Evolutionary conservation across 2,329 filamentous ascomycete genomes (phyloP).

Genomic region (Sporothrix brunneoviolacea): DNA sequence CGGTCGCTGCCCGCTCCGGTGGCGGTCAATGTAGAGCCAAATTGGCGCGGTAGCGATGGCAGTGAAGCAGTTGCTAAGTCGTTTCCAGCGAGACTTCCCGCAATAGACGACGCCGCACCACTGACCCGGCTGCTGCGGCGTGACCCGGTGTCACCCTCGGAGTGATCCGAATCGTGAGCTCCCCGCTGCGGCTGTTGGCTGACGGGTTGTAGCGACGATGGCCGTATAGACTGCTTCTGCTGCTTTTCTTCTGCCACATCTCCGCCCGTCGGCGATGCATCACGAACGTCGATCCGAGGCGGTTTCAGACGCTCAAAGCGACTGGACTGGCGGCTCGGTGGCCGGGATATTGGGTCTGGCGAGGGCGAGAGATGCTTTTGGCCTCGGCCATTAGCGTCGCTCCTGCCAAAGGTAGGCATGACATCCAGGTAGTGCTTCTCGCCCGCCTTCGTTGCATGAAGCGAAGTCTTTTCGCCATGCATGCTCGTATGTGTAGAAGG

Average conservation of each 20-base stretch:
- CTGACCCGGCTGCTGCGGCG: slow-evolving; percentile 11
- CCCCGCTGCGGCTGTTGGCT: slow-evolving; percentile 14
- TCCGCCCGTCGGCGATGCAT: slow-evolving; percentile 33
- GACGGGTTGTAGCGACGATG: neutral
- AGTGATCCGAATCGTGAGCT: slow-evolving; percentile 9
- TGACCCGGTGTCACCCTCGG: slow-evolving; percentile 11
- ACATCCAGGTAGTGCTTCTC: slow-evolving; percentile 43
- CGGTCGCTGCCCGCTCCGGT: slow-evolving; percentile 26
- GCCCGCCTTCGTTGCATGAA: slow-evolving; percentile 14
- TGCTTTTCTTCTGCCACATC: neutral
- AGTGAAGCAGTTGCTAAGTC: neutral
- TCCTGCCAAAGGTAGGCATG: slow-evolving; percentile 42
- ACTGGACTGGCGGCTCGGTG: slow-evolving; percentile 35
- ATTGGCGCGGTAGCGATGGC: slow-evolving; percentile 20
- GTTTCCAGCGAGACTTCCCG: neutral
- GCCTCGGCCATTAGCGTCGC: neutral
- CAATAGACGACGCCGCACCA: neutral
- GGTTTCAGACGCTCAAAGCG: slow-evolving; percentile 44
- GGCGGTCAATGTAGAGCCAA: neutral
- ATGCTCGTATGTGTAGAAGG: slow-evolving; percentile 5
- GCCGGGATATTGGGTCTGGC: slow-evolving; percentile 22
- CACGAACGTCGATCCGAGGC: slow-evolving; percentile 41
- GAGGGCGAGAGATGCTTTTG: neutral
- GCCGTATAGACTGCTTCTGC: too few species aligned
- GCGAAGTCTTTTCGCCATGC: slow-evolving; percentile 19